Percentiles rank a stretch among this genome's conserved stretches.
Evolutionary conservation across 1,139 yeast genomes (phyloP).

Genomic region (Lodderomyces orthopsilosis): DNA sequence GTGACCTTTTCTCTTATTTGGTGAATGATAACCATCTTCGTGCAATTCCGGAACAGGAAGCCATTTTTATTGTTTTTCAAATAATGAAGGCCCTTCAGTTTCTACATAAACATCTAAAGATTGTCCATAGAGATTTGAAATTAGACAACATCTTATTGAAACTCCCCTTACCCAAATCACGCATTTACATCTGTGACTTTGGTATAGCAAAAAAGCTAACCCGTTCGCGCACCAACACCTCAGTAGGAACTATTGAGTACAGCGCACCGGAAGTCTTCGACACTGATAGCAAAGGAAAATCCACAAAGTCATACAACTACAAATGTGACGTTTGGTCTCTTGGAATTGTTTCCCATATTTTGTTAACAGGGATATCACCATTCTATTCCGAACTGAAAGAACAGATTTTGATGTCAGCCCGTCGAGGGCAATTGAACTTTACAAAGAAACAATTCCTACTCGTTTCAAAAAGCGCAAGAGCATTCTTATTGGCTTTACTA

Average conservation of each 20-base stretch:
- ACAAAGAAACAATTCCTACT: conserved; percentile 36
- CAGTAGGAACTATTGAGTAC: conserved; percentile 68
- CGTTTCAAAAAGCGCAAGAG: conserved; percentile 39
- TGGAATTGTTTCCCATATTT: conserved; percentile 56
- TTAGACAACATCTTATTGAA: conserved; percentile 57
- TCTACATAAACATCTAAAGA: conserved; percentile 35
- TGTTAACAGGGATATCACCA: conserved; percentile 60
- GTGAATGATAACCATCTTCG: conserved; percentile 39
- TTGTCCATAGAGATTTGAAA: conserved; percentile 27
- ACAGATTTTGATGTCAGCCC: conserved; percentile 38
- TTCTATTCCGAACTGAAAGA: conserved; percentile 45
- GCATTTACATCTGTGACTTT: conserved; percentile 60
- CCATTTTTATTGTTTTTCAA: conserved; percentile 54
- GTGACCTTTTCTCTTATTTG: conserved; percentile 63
- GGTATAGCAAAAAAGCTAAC: conserved; percentile 53
- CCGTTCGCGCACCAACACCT: conserved; percentile 44
- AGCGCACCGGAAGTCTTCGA: conserved; percentile 56
- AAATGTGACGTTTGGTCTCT: conserved; percentile 71
- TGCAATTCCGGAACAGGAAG: conserved; percentile 52
- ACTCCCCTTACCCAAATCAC: conserved; percentile 50
- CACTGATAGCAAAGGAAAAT: conserved; percentile 10
- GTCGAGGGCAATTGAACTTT: conserved; percentile 40
- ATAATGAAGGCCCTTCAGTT: conserved; percentile 52
- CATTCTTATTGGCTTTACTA: conserved; percentile 41
- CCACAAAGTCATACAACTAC: conserved; percentile 40